Evolutionary conservation across 1,139 yeast genomes (phyloP).

Genomic region (Yarrowia galli): DNA sequence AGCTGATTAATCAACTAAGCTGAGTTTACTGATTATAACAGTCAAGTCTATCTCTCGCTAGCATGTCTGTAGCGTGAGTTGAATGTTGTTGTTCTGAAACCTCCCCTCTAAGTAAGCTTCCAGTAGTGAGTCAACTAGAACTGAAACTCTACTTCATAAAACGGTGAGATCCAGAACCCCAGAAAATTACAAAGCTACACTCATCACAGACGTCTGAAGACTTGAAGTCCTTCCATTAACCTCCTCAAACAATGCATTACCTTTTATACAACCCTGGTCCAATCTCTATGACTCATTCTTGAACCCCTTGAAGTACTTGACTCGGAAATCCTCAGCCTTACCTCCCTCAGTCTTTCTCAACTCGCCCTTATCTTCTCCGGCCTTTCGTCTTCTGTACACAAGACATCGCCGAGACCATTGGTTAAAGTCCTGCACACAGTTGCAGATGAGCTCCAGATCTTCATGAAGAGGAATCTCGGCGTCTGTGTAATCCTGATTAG

Average conservation of each 20-base stretch:
- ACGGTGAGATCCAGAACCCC: too few relatives aligned
- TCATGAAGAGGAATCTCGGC: conserved; percentile 81
- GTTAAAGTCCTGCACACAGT: conserved; percentile 85
- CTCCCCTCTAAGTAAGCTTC: too few relatives aligned
- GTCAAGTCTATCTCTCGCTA: too few relatives aligned
- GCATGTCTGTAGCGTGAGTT: too few relatives aligned
- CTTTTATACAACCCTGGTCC: not conserved
- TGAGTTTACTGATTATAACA: too few relatives aligned
- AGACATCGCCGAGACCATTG: conserved; percentile 88
- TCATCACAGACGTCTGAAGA: too few relatives aligned
- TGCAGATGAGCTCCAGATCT: conserved; percentile 70
- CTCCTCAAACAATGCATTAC: not conserved
- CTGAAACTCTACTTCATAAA: too few relatives aligned
- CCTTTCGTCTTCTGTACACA: conserved; percentile 76
- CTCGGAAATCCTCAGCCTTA: conserved; percentile 67
- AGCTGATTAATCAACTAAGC: too few relatives aligned
- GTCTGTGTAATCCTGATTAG: conserved; percentile 79
- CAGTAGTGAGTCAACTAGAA: too few relatives aligned
- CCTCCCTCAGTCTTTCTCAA: conserved; percentile 56
- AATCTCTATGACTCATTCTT: not conserved
- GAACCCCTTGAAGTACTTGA: conserved; percentile 78
- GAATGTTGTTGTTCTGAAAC: too few relatives aligned
- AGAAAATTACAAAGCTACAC: too few relatives aligned
- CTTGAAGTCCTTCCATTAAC: too few relatives aligned
- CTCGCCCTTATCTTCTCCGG: conserved; percentile 65